These are phyloP conservation scores for Suillus spraguei DNA, from an alignment of 768 basidiomycete species.

Conservation along the genomic window DNA sequence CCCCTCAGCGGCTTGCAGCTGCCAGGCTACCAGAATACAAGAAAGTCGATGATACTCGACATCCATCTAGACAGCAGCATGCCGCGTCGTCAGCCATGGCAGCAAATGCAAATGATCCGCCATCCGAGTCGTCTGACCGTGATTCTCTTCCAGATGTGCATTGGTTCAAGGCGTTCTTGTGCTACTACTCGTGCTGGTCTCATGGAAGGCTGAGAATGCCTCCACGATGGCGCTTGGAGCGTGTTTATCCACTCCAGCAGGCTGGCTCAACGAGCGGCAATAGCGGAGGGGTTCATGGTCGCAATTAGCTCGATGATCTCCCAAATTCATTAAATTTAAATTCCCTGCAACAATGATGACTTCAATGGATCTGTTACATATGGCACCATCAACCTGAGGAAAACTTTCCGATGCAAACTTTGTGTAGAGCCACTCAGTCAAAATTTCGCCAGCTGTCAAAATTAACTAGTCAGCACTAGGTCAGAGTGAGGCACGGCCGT, in stretches of 20 bases:
- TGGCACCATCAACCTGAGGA: not conserved
- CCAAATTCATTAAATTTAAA: not conserved
- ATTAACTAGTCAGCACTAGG: too few species aligned
- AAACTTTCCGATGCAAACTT: too few species aligned
- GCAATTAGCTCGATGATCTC: not conserved
- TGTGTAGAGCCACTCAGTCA: too few species aligned
- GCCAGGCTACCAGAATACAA: slow-evolving; percentile 1
- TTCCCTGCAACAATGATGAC: not conserved
- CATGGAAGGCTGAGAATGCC: not conserved
- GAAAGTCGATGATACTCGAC: not conserved
- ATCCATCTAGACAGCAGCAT: not conserved
- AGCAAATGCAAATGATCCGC: not conserved
- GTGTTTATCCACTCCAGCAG: not conserved
- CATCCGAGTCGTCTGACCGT: not conserved
- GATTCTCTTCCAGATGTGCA: not conserved
- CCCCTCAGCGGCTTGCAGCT: not conserved
- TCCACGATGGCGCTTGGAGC: slow-evolving; percentile 5
- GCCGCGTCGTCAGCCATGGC: not conserved
- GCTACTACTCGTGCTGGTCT: slow-evolving; percentile 2
- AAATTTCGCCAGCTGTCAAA: too few species aligned
- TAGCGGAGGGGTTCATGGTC: not conserved
- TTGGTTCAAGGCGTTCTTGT: not conserved
- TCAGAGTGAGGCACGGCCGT: too few species aligned
- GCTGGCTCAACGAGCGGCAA: not conserved
- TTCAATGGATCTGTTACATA: not conserved